Evolutionary conservation across 768 basidiomycete species (phyloP).

Genomic region (Calocybe gangraenosa): DNA sequence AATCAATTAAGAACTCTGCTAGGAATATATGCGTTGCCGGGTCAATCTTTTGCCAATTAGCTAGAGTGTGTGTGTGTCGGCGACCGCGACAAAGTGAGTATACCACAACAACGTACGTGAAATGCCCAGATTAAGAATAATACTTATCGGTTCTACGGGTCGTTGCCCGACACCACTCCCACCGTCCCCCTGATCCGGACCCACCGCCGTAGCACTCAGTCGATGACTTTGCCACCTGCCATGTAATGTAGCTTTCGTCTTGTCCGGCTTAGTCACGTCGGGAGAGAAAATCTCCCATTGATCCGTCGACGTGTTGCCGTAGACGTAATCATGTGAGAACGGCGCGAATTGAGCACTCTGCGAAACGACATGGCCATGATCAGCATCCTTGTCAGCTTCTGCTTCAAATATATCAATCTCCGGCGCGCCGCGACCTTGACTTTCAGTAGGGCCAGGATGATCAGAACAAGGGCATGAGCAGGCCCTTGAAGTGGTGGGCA

Average conservation of each 20-base stretch:
- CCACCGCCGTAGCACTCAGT: conserved; percentile 52
- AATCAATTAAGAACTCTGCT: conserved; percentile 67
- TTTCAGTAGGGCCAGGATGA: conserved; percentile 65
- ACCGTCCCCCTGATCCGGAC: conserved; percentile 28
- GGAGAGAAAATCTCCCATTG: conserved; percentile 31
- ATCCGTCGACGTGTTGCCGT: conserved; percentile 26
- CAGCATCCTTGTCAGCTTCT: conserved; percentile 51
- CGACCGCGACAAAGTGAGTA: not conserved
- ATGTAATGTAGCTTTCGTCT: conserved; percentile 63
- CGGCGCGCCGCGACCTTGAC: conserved; percentile 65
- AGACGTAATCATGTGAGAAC: conserved; percentile 40
- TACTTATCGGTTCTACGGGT: conserved; percentile 56
- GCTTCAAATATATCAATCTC: conserved; percentile 85
- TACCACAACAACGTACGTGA: conserved; percentile 37
- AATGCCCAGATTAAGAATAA: conserved; percentile 61
- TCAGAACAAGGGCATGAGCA: conserved; percentile 75
- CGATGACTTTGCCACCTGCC: conserved; percentile 57
- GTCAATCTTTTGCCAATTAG: conserved; percentile 64
- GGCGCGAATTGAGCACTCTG: conserved; percentile 73
- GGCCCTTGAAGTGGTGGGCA: conserved; percentile 42
- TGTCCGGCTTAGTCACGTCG: conserved; percentile 29
- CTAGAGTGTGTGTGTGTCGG: conserved; percentile 21
- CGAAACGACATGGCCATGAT: conserved; percentile 55
- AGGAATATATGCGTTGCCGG: conserved; percentile 61
- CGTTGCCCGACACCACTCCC: conserved; percentile 57